A percentile compares a stretch with the other conserved stretches of the same genome.
phyloP scores from a whole-genome alignment of 306 rosid species.

The Cercis canadensis region DNA sequence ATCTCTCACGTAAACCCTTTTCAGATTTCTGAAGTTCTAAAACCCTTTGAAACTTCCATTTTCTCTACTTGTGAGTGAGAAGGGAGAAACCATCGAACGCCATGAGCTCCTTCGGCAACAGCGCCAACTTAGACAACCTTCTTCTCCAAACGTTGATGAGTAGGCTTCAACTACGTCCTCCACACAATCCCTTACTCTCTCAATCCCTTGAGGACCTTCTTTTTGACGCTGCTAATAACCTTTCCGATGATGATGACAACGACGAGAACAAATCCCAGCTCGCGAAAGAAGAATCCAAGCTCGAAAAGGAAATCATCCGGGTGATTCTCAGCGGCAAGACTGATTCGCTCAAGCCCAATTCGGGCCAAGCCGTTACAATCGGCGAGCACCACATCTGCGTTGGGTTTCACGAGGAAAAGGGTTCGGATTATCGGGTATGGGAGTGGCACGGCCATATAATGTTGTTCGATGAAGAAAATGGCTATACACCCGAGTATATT shows the following conservation, averaged over 20 bases:
- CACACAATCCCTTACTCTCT: conserved; percentile 50
- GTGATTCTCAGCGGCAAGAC: conserved; percentile 58
- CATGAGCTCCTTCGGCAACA: conserved; percentile 64
- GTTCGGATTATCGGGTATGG: conserved; percentile 85
- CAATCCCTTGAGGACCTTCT: conserved; percentile 84
- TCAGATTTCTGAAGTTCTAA: conserved; percentile 13
- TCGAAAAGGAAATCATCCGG: conserved; percentile 69
- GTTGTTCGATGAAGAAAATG: conserved; percentile 76
- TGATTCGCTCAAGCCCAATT: conserved; percentile 77
- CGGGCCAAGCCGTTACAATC: conserved; percentile 80
- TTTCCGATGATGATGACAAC: conserved; percentile 44
- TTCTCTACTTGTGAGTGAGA: neutral
- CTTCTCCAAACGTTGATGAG: conserved; percentile 77
- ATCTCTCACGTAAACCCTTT: too few relatives aligned
- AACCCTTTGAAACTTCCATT: conserved; percentile 14
- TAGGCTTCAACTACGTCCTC: conserved; percentile 67
- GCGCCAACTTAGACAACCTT: conserved; percentile 58
- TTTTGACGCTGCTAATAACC: conserved; percentile 49
- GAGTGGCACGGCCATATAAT: conserved; percentile 99
- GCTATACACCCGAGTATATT: conserved; percentile 84
- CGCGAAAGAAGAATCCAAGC: conserved; percentile 42
- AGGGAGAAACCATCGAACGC: conserved; percentile 29
- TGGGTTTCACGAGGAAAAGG: conserved; percentile 77
- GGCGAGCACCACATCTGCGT: conserved; percentile 86
- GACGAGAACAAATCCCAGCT: conserved; percentile 40